Conservation (phyloP, 228 moss, liverwort and hornwort genomes). For the Sphagnum fallax region DNA sequence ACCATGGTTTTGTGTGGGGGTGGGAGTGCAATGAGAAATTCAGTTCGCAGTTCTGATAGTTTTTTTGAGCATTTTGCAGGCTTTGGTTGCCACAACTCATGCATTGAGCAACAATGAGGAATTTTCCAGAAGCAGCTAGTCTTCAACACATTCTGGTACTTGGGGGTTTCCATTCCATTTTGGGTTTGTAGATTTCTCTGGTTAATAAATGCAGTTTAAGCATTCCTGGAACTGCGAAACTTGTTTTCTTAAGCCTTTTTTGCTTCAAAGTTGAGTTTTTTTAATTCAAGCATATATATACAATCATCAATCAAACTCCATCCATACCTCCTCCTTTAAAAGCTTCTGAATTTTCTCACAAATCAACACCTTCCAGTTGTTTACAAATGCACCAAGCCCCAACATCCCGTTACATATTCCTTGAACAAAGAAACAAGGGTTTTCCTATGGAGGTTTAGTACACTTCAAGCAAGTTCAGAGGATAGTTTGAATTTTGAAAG, state of each 20-base stretch:
- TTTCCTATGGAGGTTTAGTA: no score
- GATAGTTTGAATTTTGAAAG: no score
- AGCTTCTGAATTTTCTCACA: no score
- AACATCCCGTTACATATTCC: no score
- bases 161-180: no score
- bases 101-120: slow-evolving; percentile 81
- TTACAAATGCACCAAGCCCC: not conserved
- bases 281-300: no score
- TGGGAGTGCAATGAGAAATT: not conserved
- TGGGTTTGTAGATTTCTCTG: not conserved
- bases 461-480: no score
- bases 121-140: slow-evolving; percentile 54
- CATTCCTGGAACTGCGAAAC: not conserved
- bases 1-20: no score
- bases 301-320: no score
- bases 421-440: no score
- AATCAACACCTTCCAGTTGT: not conserved
- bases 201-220: not conserved
- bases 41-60: not conserved
- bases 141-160: slow-evolving; percentile 68
- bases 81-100: slow-evolving; percentile 72
- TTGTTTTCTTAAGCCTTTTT: not conserved
- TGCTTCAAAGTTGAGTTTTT: no score
- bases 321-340: no score
- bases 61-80: slow-evolving; percentile 17